Percentiles rank a stretch among this genome's conserved stretches.
Evolutionary conservation across 805 yeast genomes (phyloP).

Genomic region (Danielia oregonensis): DNA sequence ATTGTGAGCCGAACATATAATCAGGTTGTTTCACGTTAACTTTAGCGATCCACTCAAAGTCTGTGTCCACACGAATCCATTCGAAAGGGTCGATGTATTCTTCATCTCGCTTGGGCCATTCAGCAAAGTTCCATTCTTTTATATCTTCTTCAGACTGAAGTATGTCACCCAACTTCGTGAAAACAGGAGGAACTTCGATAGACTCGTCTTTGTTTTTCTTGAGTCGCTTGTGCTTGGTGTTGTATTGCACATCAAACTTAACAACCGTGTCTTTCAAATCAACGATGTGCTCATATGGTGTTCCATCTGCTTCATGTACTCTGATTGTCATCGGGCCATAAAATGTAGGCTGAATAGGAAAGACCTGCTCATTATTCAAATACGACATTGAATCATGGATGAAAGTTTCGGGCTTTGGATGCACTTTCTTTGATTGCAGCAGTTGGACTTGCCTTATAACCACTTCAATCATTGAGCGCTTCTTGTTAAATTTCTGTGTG

Average conservation of each 20-base stretch:
- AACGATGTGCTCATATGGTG: slow-evolving; percentile 97
- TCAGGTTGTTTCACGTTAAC: slow-evolving; percentile 84
- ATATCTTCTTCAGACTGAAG: slow-evolving; percentile 59
- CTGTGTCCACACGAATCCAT: slow-evolving; percentile 98
- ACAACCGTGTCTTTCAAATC: slow-evolving; percentile 82
- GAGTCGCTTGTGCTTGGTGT: slow-evolving; percentile 83
- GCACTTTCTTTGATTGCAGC: slow-evolving; percentile 45
- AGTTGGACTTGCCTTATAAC: slow-evolving; percentile 86
- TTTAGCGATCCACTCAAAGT: slow-evolving; percentile 92
- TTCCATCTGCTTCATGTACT: slow-evolving; percentile 97
- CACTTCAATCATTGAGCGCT: slow-evolving; percentile 91
- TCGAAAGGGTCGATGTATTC: slow-evolving; percentile 88
- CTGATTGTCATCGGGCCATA: slow-evolving; percentile 96
- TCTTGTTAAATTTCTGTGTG: slow-evolving; percentile 89
- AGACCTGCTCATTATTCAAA: slow-evolving; percentile 39
- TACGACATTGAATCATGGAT: slow-evolving; percentile 42
- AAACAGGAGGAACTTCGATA: slow-evolving; percentile 31
- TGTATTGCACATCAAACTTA: slow-evolving; percentile 89
- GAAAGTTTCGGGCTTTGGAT: slow-evolving; percentile 39
- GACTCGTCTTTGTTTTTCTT: slow-evolving; percentile 56
- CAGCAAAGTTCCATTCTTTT: slow-evolving; percentile 67
- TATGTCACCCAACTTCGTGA: slow-evolving; percentile 71
- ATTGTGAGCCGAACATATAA: slow-evolving; percentile 89
- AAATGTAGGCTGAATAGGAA: slow-evolving; percentile 51
- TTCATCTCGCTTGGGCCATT: slow-evolving; percentile 67